phyloP scores from a whole-genome alignment of 345 rosid genomes.

The Citrus medica region DNA sequence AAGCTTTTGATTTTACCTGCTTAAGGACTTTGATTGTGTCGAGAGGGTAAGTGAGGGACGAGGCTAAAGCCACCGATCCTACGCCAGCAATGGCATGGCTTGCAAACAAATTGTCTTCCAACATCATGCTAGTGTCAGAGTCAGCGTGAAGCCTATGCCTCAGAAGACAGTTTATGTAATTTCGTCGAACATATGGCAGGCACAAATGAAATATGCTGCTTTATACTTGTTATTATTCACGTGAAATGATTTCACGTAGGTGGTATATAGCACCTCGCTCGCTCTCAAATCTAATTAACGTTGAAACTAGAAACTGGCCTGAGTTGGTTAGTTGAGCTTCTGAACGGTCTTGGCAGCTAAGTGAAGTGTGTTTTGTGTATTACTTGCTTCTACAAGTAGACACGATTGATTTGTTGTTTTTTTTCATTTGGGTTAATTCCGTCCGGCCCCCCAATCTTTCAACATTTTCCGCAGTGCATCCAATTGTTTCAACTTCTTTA shows the following conservation, averaged over 20 bases:
- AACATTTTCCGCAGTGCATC: too few relatives aligned
- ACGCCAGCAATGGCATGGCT: constrained; percentile 78
- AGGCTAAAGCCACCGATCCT: constrained; percentile 64
- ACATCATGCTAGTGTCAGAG: constrained; percentile 5
- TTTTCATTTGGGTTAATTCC: too few relatives aligned
- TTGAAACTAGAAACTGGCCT: too few relatives aligned
- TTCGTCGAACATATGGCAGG: neutral
- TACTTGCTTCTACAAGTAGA: too few relatives aligned
- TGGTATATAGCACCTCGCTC: too few relatives aligned
- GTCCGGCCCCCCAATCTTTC: too few relatives aligned
- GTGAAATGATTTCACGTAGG: neutral
- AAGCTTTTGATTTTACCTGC: constrained; percentile 45
- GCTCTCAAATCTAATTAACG: too few relatives aligned
- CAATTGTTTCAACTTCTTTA: too few relatives aligned
- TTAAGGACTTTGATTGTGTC: constrained; percentile 78
- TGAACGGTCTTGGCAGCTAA: too few relatives aligned
- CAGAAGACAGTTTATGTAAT: neutral
- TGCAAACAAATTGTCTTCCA: constrained; percentile 67
- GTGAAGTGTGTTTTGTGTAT: too few relatives aligned
- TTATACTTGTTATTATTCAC: neutral
- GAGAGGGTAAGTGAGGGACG: constrained; percentile 73
- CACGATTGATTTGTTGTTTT: too few relatives aligned
- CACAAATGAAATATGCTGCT: neutral
- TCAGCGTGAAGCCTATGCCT: neutral
- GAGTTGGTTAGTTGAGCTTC: too few relatives aligned